These are phyloP conservation scores for Aphanomyces cochlioides DNA, from an alignment of 352 stramenopile species.

Conservation along the genomic window DNA sequence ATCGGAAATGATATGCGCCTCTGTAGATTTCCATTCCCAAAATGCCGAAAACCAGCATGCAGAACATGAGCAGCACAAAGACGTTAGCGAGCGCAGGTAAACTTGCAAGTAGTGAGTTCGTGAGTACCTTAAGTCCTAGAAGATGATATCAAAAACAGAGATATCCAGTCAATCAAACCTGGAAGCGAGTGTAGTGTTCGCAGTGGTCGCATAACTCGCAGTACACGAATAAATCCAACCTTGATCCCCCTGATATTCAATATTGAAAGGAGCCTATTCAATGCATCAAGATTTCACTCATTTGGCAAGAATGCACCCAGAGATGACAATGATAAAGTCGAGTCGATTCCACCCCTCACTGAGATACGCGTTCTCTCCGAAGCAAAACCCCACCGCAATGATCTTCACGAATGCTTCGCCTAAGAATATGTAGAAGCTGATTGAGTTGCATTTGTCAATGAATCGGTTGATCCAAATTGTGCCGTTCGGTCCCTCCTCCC, in stretches of 20 bases:
- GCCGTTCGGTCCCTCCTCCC: slow-evolving; percentile 36
- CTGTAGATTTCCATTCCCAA: slow-evolving; percentile 80
- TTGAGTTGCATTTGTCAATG: slow-evolving; percentile 40
- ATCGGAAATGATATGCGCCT: slow-evolving; percentile 58
- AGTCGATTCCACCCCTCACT: slow-evolving; percentile 78
- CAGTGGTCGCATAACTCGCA: slow-evolving; percentile 44
- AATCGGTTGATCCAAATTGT: slow-evolving; percentile 40
- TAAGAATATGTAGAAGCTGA: slow-evolving; percentile 64
- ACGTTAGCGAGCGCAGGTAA: slow-evolving; percentile 76
- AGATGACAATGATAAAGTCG: slow-evolving; percentile 82
- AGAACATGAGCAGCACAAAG: slow-evolving; percentile 70
- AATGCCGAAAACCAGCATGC: slow-evolving; percentile 84
- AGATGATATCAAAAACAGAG: not conserved
- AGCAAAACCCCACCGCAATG: slow-evolving; percentile 60
- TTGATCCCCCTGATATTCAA: slow-evolving; percentile 10
- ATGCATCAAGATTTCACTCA: not conserved
- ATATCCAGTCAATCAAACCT: not conserved
- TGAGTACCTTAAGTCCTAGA: slow-evolving; percentile 71
- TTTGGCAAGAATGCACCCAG: slow-evolving; percentile 29
- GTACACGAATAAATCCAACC: slow-evolving; percentile 33
- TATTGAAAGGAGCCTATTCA: slow-evolving; percentile 15
- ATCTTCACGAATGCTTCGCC: slow-evolving; percentile 78
- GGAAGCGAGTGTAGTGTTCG: slow-evolving; percentile 40
- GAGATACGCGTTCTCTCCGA: slow-evolving; percentile 57
- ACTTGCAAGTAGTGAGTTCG: slow-evolving; percentile 66